Evolutionary conservation across 2,329 filamentous ascomycete genomes (phyloP).

Genomic region (Fusarium clavum): DNA sequence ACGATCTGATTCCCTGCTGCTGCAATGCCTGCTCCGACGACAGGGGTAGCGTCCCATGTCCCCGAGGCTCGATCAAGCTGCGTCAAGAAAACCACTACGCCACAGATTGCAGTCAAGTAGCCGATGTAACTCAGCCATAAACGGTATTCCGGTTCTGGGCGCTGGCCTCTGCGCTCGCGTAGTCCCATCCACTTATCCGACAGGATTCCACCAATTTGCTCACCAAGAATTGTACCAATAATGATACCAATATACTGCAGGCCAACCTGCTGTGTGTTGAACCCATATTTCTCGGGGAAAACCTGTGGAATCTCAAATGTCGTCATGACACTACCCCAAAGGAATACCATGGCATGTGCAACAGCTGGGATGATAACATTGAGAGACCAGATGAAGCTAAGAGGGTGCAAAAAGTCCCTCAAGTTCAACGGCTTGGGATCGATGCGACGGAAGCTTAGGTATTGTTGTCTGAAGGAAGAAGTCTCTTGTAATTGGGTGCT

Average conservation of each 20-base stretch:
- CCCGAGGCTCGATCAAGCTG: constrained; percentile 55
- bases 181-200: constrained; percentile 65
- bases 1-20: constrained; percentile 70
- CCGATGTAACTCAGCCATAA: constrained; percentile 69
- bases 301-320: constrained; percentile 71
- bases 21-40: constrained; percentile 64
- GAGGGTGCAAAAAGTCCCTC: constrained; percentile 71
- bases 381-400: not conserved
- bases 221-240: constrained; percentile 67
- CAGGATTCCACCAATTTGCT: constrained; percentile 64
- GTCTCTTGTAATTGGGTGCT: not conserved
- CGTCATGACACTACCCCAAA: constrained; percentile 52
- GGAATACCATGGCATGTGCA: constrained; percentile 66
- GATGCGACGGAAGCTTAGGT: not conserved
- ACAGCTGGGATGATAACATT: not conserved
- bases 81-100: constrained; percentile 66
- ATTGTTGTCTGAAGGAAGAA: not conserved
- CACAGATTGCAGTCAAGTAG: constrained; percentile 61
- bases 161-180: constrained; percentile 49
- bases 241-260: constrained; percentile 69
- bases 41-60: constrained; percentile 67
- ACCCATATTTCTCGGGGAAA: constrained; percentile 64
- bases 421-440: constrained; percentile 57
- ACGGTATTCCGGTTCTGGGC: constrained; percentile 61
- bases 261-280: constrained; percentile 68